Conservation (phyloP, 345 rosid genomes). For the Triadica sebifera region DNA sequence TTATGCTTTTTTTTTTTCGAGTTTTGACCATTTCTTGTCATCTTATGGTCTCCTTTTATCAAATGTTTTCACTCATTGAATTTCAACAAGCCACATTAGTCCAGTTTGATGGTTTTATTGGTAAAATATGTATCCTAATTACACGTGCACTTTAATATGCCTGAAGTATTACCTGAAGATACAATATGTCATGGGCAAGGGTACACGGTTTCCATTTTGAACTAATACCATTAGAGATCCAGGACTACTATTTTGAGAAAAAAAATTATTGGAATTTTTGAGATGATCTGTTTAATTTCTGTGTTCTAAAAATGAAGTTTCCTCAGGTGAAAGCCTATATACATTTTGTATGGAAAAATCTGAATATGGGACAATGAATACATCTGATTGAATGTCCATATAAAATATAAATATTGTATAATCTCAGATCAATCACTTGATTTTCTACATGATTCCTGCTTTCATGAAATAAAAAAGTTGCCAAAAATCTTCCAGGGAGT, state of each 20-base stretch:
- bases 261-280: no score
- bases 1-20: no score
- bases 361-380: not conserved
- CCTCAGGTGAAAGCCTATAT: not conserved
- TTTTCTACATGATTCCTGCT: not conserved
- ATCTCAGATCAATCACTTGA: not conserved
- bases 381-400: not conserved
- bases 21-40: not conserved
- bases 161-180: no score
- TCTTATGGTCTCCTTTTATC: not conserved
- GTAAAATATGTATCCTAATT: not conserved
- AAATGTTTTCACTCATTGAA: no score
- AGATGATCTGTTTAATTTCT: not conserved
- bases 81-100: no score
- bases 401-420: not conserved
- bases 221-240: not conserved
- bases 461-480: no score
- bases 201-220: no score
- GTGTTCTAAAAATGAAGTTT: not conserved
- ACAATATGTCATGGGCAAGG: no score
- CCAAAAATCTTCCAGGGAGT: no score
- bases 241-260: not conserved
- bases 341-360: not conserved
- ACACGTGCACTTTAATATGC: no score
- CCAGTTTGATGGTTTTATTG: not conserved